Evolutionary conservation across 2,329 filamentous ascomycete species (phyloP), one percentile per base, ranked within the genome.

Genomic region (Aspergillus pseudotamarii): DNA sequence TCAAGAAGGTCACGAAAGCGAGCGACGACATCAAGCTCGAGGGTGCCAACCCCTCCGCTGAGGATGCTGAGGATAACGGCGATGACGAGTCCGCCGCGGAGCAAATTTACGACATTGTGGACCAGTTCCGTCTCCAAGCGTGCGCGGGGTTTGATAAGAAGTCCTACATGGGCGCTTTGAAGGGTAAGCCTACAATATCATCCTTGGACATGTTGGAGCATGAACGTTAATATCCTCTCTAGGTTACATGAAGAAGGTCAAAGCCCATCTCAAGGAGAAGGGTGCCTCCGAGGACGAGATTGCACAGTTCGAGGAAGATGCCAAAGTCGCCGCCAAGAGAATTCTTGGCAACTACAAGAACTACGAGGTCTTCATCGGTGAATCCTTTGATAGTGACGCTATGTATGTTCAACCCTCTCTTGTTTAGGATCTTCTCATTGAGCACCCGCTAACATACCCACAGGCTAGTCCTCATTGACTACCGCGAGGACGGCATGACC

Each of bases 41-140:
- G 75, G 95, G 95, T 80, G 95, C 94, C 85, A 99, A 99, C 83
- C 92, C 95, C 73, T 98, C 94, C 73, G 94, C 95, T 66, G 95
- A 98, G 85, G 94, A 91, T 79, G 91, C 84, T 61, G 91, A 89
- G 0, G 84, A 83, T 0, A 92, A 94, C 73, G 34, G 5, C 16
- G 90, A 80, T 69, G 72, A 89, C 72, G 94, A 96, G 57, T 93
- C 96, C 73, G 60, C 72, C 12, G 55, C 79, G 70, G 63, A 70
- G 73, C 64, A 81, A 82, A 94, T 97, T 83, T 96, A 96, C 86
- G 94, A 99, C 83, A 89, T 98, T 68, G 87, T 96, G 79, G 85
- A 94, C 85, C 91, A 92, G 74, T 98, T 98, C 91, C 92, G 93
- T 78, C 88, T 97, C 32, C 79, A 81, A 72, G 78, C 80, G 59